phyloP scores from a whole-genome alignment of 1,139 yeast species.

The Wickerhamomyces sp. region DNA sequence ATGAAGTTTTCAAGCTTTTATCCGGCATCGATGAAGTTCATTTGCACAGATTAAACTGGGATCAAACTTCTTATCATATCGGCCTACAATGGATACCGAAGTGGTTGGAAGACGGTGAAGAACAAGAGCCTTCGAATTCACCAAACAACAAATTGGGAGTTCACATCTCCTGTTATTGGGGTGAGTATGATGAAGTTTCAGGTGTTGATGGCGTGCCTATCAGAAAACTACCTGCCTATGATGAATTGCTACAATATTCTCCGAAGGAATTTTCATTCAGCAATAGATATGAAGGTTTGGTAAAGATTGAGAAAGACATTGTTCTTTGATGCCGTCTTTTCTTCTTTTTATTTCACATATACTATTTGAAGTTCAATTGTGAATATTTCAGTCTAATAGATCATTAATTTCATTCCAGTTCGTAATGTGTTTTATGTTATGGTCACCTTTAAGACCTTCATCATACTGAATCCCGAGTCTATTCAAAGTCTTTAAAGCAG shows the following conservation, averaged over 20 bases:
- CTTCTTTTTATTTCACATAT: too few species aligned
- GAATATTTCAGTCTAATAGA: too few species aligned
- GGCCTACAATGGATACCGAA: slow-evolving; percentile 79
- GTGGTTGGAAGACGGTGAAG: slow-evolving; percentile 38
- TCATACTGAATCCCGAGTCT: slow-evolving; percentile 10
- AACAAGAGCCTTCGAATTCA: slow-evolving; percentile 31
- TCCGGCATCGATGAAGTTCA: slow-evolving; percentile 60
- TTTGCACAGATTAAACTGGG: slow-evolving; percentile 63
- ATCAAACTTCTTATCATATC: slow-evolving; percentile 45
- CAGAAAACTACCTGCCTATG: slow-evolving; percentile 60
- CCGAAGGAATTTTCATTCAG: slow-evolving; percentile 64
- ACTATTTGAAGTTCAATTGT: too few species aligned
- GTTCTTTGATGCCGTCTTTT: slow-evolving; percentile 9
- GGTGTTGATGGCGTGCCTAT: slow-evolving; percentile 30
- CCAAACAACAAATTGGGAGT: slow-evolving; percentile 40
- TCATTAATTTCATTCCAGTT: slow-evolving; percentile 18
- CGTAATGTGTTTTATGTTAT: slow-evolving; percentile 15
- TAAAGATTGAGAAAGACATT: slow-evolving; percentile 35
- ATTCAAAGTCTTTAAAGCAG: slow-evolving; percentile 22
- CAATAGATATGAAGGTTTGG: slow-evolving; percentile 62
- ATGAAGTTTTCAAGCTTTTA: slow-evolving; percentile 45
- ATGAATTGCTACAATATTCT: slow-evolving; percentile 59
- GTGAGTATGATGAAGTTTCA: slow-evolving; percentile 50
- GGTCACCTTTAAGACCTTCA: slow-evolving; percentile 12
- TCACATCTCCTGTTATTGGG: slow-evolving; percentile 65